Base-by-base conservation (phyloP, 2,329 filamentous ascomycete genomes). In the Endothia cerciana region DNA sequence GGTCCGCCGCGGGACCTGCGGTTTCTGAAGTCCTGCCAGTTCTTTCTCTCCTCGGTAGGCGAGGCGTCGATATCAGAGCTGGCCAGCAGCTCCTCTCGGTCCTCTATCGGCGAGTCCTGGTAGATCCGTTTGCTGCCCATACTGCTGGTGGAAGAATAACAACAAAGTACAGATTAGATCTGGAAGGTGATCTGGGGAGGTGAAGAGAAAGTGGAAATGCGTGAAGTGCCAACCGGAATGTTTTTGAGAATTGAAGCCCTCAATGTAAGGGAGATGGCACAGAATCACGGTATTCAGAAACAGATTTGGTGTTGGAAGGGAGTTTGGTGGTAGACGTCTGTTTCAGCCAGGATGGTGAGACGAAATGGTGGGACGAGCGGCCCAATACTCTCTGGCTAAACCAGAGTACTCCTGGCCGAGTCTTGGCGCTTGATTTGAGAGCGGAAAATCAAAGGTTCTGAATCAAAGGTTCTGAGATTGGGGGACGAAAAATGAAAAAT, bases 1-100 rank as follows among this genome's bases (percentile, higher is more conserved):
- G 38, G 38, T 25, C 22, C 57, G 22, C 40, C 22, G 17, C 22
- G 15, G 40, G 57, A 10, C 17, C 25, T 59, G 38, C 25, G 40
- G 7, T 6, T n/a, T 36, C 22, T 28, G 2, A 19, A 17, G 8
- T 3, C 38, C 41, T 68, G 67, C 72, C 74, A 73, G 43, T 69
- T 68, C 63, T 76, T 75, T 59, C 75, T 72, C 55, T 75, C 74
- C 59, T 71, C 71, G 8, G n/a, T n/a, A 17, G 36, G 4, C 11
- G 63, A 51, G 8, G 75, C 74, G 64, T 74, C 74, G 25, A 76
- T 72, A 64, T 77, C 76, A 30, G 73, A 75, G 68, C 67, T 73
- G 49, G 72, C 74, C n/a, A 69, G 53, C 22, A 70, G 64, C 30
- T 74, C 72, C 40, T 74, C 73, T 15, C 69, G 69, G 60, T 75